Evolutionary conservation across 306 rosid genomes (phyloP), one percentile per base, ranked within the genome.

Genomic region (Oemleria cerasiformis): DNA sequence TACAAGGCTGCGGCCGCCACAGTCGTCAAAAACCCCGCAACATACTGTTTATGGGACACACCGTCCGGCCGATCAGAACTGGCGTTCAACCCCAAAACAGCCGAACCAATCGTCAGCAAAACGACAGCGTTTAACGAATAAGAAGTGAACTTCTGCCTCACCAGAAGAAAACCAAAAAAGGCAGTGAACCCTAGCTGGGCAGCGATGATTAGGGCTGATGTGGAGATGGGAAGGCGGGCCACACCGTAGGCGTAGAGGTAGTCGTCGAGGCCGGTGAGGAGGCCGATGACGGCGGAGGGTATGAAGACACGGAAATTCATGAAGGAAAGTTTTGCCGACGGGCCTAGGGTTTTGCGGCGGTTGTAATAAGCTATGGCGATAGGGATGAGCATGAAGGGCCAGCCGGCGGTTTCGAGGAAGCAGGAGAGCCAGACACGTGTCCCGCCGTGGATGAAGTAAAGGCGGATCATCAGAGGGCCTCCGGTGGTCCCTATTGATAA

Each of bases 401-500:
- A 92, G 49, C 89, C 94, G 7, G 77, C 89, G 48, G 96, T 86
- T 72, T 88, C 63, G 11, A 92, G 94, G 70, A 60, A 82, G 83
- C 86, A 57, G 0, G 90, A 86, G 6, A 92, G 89, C 95, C 96
- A 87, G 25, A 89, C 80, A 0, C 94, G 86, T 0, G 83, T 53
- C 64, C 97, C 93, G 56, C 97, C 96, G 36, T 85, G 90, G 72
- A 92, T 5, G 85, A 84, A 92, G 79, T 92, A 92, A 69, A 92
- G 90, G 14, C 97, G 88, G 84, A 77, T 76, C 2, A 87, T 38
- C 44, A 92, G 66, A 10, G 96, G 97, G 19, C 96, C 96, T 7
- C 90, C 89, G 76, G 74, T 11, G 72, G 60, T 71, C 6, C 97
- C 97, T 17, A 87, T 4, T 43, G 76, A 12, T 7, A 89, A 36